phyloP scores from a whole-genome alignment of 768 basidiomycete species.

The Trametes maxima region DNA sequence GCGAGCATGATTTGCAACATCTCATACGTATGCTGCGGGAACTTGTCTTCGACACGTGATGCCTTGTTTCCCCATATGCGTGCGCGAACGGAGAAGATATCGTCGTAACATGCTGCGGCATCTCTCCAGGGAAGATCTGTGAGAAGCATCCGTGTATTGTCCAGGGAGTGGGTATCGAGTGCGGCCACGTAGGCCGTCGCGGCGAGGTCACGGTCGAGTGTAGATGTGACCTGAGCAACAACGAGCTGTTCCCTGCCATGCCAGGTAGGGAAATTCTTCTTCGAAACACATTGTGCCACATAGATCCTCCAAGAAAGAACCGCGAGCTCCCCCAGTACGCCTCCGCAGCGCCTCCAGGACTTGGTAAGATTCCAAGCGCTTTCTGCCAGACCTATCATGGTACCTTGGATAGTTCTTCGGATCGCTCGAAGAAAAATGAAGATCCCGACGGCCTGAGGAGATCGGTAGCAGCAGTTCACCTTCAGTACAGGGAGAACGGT shows the following conservation, averaged over 20 bases:
- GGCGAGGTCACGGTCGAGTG: slow-evolving; percentile 10
- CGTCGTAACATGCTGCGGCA: slow-evolving; percentile 9
- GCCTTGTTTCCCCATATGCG: slow-evolving; percentile 7
- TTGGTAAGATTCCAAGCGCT: slow-evolving; percentile 3
- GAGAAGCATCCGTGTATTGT: background rate
- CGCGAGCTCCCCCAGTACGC: background rate
- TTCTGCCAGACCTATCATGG: background rate
- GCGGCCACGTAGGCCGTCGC: slow-evolving; percentile 13
- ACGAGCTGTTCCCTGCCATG: slow-evolving; percentile 10
- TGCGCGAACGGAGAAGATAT: slow-evolving; percentile 2
- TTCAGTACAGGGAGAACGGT: slow-evolving; percentile 22
- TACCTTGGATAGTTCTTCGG: background rate
- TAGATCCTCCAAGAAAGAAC: background rate
- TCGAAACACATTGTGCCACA: background rate
- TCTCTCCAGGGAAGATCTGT: slow-evolving; percentile 8
- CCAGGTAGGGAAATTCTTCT: slow-evolving; percentile 10
- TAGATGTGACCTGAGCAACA: background rate
- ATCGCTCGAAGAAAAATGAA: slow-evolving; percentile 10
- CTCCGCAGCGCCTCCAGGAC: slow-evolving; percentile 3
- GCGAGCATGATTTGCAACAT: slow-evolving; percentile 9
- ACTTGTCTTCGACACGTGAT: slow-evolving; percentile 1
- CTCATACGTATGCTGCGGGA: slow-evolving; percentile 11
- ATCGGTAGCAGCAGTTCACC: slow-evolving; percentile 25
- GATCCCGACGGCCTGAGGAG: slow-evolving; percentile 20
- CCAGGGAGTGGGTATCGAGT: slow-evolving; percentile 4